Evolutionary conservation across 2,329 filamentous ascomycete species (phyloP), one percentile per base, ranked within the genome.

Genomic region (Neofusicoccum umdonicola): DNA sequence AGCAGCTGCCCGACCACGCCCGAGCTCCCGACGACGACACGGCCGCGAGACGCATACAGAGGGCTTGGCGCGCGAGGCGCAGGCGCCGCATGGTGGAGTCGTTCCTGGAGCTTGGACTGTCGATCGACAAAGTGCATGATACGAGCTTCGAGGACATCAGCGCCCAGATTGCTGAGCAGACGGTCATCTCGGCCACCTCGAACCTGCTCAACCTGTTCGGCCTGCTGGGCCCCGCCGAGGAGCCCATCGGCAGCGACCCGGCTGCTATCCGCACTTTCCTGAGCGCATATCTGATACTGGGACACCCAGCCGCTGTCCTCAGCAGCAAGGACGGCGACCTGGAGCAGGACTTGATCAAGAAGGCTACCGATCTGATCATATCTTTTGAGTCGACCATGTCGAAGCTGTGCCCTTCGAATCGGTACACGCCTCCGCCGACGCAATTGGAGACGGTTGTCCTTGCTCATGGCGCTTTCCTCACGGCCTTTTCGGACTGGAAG

Each of bases 401-500:
- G 8, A 86, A 89, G 52, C 77, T 92, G 65, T 88, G 87, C 0
- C 78, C 83, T 1, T 84, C 83, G 68, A 93, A 92, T 74, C 85
- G 85, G 68, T 91, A 87, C 73, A 88, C 84, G 0, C 84, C 88
- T 48, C 87, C 88, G 0, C 85, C 86, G 0, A 84, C 84, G 2
- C 82, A 90, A 45, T 81, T 85, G 35, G 84, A 87, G 62, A 83
- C 84, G 1, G 81, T 95, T 17, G 85, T 88, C 0, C 85, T 92
- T 69, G 83, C 87, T 1, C 92, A 93, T 72, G 86, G 89, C 37
- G 85, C 88, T 0, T 95, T 92, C 69, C 87, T 89, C 70, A 89
- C 90, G 62, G 90, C 90, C 1, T 93, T 95, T 72, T 90, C 91
- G 66, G 88, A 90, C 3, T 95, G 91, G 91, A 92, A 93, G 76